phyloP scores from a whole-genome alignment of 2,329 filamentous ascomycete species.

The Penicillium sp. region DNA sequence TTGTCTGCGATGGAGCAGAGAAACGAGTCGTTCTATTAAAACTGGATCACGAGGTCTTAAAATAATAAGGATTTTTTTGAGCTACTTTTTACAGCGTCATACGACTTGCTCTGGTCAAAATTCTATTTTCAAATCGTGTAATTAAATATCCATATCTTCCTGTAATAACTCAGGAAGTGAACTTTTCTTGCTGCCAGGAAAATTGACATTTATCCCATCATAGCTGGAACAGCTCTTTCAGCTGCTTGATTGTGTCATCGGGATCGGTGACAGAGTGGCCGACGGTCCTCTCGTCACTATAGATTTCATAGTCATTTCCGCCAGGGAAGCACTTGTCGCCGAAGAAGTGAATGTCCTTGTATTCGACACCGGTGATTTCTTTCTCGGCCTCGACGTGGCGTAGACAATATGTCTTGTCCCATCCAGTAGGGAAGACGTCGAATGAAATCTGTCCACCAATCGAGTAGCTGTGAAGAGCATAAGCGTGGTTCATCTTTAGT shows the following conservation, averaged over 20 bases:
- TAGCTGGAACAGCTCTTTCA: slow-evolving; percentile 77
- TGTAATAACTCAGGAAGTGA: too few species aligned
- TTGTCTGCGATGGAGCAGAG: too few species aligned
- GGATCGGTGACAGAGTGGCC: slow-evolving; percentile 81
- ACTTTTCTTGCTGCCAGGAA: too few species aligned
- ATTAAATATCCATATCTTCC: not conserved
- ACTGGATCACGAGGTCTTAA: too few species aligned
- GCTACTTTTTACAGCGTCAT: too few species aligned
- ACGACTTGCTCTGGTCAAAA: not conserved
- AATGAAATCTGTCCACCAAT: slow-evolving; percentile 98
- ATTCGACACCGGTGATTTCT: slow-evolving; percentile 60
- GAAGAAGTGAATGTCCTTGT: slow-evolving; percentile 93
- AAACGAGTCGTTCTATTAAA: too few species aligned
- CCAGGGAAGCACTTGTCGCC: slow-evolving; percentile 91
- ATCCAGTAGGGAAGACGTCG: slow-evolving; percentile 92
- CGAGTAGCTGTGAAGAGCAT: slow-evolving; percentile 60
- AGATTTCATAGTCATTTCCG: slow-evolving; percentile 97
- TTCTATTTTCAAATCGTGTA: not conserved
- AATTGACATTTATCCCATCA: slow-evolving; percentile 34
- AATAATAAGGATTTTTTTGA: too few species aligned
- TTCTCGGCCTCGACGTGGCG: slow-evolving; percentile 79
- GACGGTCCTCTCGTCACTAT: slow-evolving; percentile 70
- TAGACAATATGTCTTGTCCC: slow-evolving; percentile 99
- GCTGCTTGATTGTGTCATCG: slow-evolving; percentile 72
- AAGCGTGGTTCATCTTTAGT: not conserved